Percentiles rank a stretch among this genome's conserved stretches.
Conservation (phyloP, 768 basidiomycete species). For the Mycena galericulata region DNA sequence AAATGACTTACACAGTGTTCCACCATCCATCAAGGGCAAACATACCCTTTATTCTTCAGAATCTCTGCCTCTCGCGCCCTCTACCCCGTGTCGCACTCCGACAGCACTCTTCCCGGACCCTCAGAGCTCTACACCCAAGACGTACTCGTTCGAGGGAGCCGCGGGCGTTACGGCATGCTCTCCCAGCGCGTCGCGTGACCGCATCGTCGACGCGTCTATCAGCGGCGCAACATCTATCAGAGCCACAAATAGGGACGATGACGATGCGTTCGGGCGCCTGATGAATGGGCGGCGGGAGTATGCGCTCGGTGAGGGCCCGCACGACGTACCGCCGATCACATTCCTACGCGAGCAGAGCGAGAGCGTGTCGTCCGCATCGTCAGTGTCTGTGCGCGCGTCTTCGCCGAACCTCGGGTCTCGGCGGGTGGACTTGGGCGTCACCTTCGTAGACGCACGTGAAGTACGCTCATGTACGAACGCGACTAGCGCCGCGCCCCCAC, state of each 20-base stretch:
- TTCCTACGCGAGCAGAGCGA: constrained; percentile 6
- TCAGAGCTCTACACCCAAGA: not conserved
- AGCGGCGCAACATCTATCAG: not conserved
- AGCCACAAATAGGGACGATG: not conserved
- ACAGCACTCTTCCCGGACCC: not conserved
- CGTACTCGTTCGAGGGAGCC: not conserved
- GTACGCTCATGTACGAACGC: not conserved
- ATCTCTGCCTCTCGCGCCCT: not conserved
- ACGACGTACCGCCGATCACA: constrained; percentile 20
- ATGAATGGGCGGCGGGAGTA: not conserved
- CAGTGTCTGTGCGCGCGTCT: not conserved
- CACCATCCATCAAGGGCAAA: not conserved
- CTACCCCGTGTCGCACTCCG: not conserved
- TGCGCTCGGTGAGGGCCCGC: not conserved
- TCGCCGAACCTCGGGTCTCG: not conserved
- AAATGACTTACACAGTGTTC: not conserved
- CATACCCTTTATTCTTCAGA: not conserved
- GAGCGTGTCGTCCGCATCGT: constrained; percentile 2
- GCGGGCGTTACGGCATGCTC: not conserved
- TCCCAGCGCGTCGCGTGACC: not conserved
- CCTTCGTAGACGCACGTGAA: no score
- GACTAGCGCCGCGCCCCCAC: no score
- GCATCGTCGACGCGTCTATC: not conserved
- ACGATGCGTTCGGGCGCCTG: not conserved
- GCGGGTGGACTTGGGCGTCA: no score